Base-by-base conservation (phyloP, 352 stramenopile genomes). In the Phytophthora hybrid region DNA sequence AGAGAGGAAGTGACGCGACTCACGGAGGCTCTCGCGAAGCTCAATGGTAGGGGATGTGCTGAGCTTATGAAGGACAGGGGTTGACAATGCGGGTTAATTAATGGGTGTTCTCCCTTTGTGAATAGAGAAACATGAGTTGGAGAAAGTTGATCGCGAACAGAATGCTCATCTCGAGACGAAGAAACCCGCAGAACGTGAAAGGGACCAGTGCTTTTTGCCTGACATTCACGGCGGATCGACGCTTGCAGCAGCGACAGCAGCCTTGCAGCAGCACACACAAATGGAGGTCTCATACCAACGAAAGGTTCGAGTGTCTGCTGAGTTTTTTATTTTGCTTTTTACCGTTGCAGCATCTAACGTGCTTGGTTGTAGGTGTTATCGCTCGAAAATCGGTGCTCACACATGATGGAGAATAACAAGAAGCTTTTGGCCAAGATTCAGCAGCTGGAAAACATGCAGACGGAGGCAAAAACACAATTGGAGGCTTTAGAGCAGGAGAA, bases 381-480 rank as follows among this genome's bases (percentile, higher is more conserved):
- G 18, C 70, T 92, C n/a, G 82, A 91, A 53, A 91, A 86, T 49
- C 76, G 80, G 4, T 89, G 77, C 34, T 78, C 82, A 39, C 84
- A 92, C 51, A 63, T 90, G 57, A 75, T 80, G 56, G 82, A 87
- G 21, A 93, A 92, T 67, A 92, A 90, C 76, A 91, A 90, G 54
- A 85, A 82, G n/a, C 74, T 93, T 2, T 52, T 93, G n/a, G 44
- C 34, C 3, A 89, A 83, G 66, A 92, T 93, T 32, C 76, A 92
- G 53, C 80, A 88, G 32, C 69, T 91, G 14, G 83, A 92, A 67
- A 85, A 87, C 13, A 76, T 63, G 1, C 77, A 92, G 44, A 73
- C 63, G 3, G 80, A 92, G 59, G 67, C 74, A n/a, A 71, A 80
- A 4, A 34, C 56, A 0, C 62, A 84, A 46, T 78, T 90, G 26